phyloP scores from a whole-genome alignment of 805 yeast species.

The Zygoascus ofunaensis region DNA sequence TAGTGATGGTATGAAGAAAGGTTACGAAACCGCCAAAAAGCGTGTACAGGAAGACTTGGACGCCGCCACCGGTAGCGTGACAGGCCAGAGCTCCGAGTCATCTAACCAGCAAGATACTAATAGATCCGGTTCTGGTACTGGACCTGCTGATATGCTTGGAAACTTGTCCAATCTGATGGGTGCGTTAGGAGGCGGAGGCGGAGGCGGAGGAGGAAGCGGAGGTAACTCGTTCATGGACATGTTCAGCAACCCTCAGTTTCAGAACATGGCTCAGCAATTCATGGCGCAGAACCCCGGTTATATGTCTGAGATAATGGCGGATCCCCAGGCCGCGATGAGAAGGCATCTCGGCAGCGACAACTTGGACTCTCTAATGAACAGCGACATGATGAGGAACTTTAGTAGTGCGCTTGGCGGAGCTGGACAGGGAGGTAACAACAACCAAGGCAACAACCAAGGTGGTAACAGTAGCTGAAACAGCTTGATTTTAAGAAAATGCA shows the following conservation, averaged over 20 bases:
- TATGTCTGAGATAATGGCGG: neutral
- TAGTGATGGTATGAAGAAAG: conserved; percentile 83
- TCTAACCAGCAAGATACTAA: conserved; percentile 14
- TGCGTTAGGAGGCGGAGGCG: conserved; percentile 28
- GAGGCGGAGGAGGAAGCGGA: conserved; percentile 47
- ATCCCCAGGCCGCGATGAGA: neutral
- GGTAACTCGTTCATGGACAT: conserved; percentile 69
- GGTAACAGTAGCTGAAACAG: neutral
- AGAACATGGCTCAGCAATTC: conserved; percentile 80
- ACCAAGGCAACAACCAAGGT: neutral
- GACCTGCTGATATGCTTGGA: conserved; percentile 66
- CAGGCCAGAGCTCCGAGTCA: conserved; percentile 31
- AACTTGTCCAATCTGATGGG: neutral
- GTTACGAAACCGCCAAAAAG: conserved; percentile 86
- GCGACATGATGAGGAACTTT: neutral
- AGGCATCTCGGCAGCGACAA: neutral
- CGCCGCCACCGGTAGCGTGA: conserved; percentile 26
- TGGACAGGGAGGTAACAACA: neutral
- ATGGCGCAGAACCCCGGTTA: conserved; percentile 63
- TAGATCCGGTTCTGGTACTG: conserved; percentile 36
- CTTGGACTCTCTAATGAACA: neutral
- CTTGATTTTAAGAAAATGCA: neutral
- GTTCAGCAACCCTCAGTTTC: conserved; percentile 76
- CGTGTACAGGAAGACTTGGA: conserved; percentile 65
- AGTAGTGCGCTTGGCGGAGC: neutral